Evolutionary conservation across 345 rosid genomes (phyloP).

Genomic region (Eucalyptus guilfoylei): DNA sequence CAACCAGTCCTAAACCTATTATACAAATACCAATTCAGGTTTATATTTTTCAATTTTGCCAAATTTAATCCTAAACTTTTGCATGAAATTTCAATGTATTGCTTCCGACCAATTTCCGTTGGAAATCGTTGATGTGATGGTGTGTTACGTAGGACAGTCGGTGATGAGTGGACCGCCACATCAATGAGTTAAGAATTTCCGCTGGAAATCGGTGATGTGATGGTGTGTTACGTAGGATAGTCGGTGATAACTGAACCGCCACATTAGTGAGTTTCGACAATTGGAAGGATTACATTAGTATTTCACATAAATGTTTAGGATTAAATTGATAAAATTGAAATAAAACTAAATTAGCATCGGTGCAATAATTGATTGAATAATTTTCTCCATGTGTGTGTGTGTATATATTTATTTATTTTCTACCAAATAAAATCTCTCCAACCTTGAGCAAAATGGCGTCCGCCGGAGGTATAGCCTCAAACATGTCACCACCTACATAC

Average conservation of each 20-base stretch:
- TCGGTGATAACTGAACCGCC: rapidly evolving
- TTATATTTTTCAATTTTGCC: too few species aligned
- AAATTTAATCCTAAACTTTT: too few species aligned
- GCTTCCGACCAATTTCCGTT: rapidly evolving
- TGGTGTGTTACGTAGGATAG: too few species aligned
- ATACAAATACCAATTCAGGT: rapidly evolving
- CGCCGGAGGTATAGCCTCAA: constrained; percentile 22
- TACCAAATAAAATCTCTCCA: not conserved
- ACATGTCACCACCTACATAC: constrained; percentile 27
- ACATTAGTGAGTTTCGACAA: not conserved
- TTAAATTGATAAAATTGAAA: too few species aligned
- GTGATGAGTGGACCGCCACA: rapidly evolving
- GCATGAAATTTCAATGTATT: not conserved
- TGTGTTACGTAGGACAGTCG: not conserved
- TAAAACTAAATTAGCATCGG: too few species aligned
- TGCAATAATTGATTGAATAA: not conserved
- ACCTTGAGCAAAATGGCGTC: constrained; percentile 27
- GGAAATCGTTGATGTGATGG: not conserved
- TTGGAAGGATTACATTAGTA: not conserved
- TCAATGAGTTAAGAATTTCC: rapidly evolving
- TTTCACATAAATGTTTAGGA: too few species aligned
- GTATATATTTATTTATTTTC: not conserved
- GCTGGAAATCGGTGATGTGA: rapidly evolving
- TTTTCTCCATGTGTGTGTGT: not conserved
- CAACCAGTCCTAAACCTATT: too few species aligned